Percentiles rank a stretch among this genome's conserved stretches.
Evolutionary conservation across 2,329 filamentous ascomycete genomes (phyloP).

Genomic region (Penicillium sp.): DNA sequence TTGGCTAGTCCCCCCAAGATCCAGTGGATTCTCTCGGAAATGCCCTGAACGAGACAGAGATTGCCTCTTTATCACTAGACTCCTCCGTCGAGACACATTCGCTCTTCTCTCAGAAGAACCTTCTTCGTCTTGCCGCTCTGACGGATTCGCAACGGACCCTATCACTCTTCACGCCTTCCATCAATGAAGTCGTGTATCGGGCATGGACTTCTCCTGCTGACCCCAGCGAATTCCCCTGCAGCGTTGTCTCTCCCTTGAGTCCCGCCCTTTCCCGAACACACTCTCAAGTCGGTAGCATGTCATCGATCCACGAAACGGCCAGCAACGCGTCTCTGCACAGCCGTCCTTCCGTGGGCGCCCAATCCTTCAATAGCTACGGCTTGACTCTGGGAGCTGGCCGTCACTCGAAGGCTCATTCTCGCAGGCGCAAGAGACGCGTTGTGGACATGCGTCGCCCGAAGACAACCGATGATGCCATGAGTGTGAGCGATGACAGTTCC

Average conservation of each 20-base stretch:
- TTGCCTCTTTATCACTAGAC: constrained; percentile 75
- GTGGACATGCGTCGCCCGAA: constrained; percentile 47
- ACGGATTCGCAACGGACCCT: constrained; percentile 87
- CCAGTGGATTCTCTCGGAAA: constrained; percentile 79
- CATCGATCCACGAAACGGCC: constrained; percentile 65
- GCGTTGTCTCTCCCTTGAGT: constrained; percentile 42
- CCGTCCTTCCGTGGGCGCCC: constrained; percentile 44
- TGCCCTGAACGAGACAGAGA: constrained; percentile 69
- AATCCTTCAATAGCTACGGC: constrained; percentile 40
- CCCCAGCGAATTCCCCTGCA: constrained; percentile 55
- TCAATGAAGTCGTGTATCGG: constrained; percentile 83
- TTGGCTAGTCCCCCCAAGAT: constrained; percentile 74
- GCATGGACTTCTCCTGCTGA: constrained; percentile 84
- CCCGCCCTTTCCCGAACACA: constrained; percentile 60
- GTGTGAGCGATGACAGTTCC: constrained; percentile 43
- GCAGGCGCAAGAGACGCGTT: constrained; percentile 49
- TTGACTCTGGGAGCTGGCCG: constrained; percentile 41
- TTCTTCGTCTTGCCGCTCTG: constrained; percentile 76
- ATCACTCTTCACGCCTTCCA: constrained; percentile 87
- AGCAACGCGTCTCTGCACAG: constrained; percentile 67
- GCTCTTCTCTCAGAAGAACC: constrained; percentile 92
- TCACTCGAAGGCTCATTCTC: constrained; percentile 45
- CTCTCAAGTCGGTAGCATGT: constrained; percentile 64
- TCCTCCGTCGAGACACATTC: constrained; percentile 78
- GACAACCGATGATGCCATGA: constrained; percentile 41